Base-by-base conservation (phyloP, 345 rosid species). In the Salix caprea region DNA sequence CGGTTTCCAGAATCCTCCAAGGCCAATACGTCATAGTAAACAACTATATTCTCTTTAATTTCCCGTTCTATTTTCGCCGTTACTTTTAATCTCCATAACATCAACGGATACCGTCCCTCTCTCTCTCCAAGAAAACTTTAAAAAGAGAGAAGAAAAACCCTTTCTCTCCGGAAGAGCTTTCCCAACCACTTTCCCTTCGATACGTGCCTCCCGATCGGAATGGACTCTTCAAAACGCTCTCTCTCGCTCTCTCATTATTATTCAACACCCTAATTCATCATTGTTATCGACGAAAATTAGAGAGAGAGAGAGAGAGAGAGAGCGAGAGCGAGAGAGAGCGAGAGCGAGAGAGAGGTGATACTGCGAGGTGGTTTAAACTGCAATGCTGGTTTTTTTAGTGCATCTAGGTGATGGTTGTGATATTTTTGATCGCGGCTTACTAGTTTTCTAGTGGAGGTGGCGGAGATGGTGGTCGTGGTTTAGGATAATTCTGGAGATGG, bases 371-470 rank as follows among this genome's bases (percentile, higher is more conserved):
- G 36, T 0, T 34, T 34, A 34, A 34, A 34, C 36, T 34, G 5
- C 36, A 34, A 34, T 34, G 36, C 36, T 34, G 36, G 36, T 34
- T 34, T 34, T 34, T 4, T 34, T 34, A 34, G 36, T 4, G 36
- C 36, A 34, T 34, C 36, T 82, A 91, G 24, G 73, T 90, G 72
- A 93, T 86, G 8, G 93, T 96, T 52, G 86, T 94, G 24, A 52
- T 82, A 34, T 34, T 15, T 90, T 90, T 76, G 82, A 88, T 90
- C 82, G 82, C 66, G 26, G 85, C 92, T 15, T 90, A 84, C 76
- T 89, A 94, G 87, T 87, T 71, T 93, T 93, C 77, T 76, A 88
- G 2, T 86, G 32, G 56, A 73, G 82, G 76, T 52, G 84, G 76
- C 1, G 72, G 32, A 13, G 39, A 13, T 28, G 83, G 71, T 30